Base-by-base conservation (phyloP, 345 rosid species). In the Euclidium syriacum region DNA sequence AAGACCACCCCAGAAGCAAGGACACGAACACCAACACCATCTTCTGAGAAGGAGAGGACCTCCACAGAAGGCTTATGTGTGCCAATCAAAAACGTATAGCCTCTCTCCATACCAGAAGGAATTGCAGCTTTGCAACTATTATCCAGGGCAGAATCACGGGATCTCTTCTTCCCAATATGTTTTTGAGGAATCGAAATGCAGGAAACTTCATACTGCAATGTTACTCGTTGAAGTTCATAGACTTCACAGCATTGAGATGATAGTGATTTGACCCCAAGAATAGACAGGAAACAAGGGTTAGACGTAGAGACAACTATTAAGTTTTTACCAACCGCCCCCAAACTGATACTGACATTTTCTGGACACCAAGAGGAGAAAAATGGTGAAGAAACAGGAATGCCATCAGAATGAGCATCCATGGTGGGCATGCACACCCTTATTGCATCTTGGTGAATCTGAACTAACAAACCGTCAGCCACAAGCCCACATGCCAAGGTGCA, bases 31-130 rank as follows among this genome's bases (percentile, higher is more conserved):
- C 99, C 96, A 62, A 62, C 55, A 62, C 75, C 61, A 64, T 76
- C 76, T 49, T 88, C 83, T 36, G 75, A 47, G 77, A 87, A 81
- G 61, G 86, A 90, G 39, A 90, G 60, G 34, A 90, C 77, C 73
- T 94, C 99, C 74, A 94, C 97, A 16, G 99, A 94, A 74, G 99
- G 99, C 74, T 73, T 85, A 77, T 94, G 96, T 17, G 99, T 90
- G 65, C 99, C 99, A 71, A 94, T 73, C 59, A 94, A 80, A 83
- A 94, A 81, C 29, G 85, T 83, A 67, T 73, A 78, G 48, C 78
- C 81, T 55, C 66, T 72, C 71, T 74, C 80, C 73, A 87, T 75
- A 55, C 85, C 99, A 70, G 72, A 67, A 49, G 88, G 96, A 74
- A 75, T 77, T 30, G 65, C 41, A 62, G 79, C 64, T 35, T 74